Percentiles rank a stretch among this genome's conserved stretches.
phyloP scores from a whole-genome alignment of 768 basidiomycete species.

The Termitomyces sp. region DNA sequence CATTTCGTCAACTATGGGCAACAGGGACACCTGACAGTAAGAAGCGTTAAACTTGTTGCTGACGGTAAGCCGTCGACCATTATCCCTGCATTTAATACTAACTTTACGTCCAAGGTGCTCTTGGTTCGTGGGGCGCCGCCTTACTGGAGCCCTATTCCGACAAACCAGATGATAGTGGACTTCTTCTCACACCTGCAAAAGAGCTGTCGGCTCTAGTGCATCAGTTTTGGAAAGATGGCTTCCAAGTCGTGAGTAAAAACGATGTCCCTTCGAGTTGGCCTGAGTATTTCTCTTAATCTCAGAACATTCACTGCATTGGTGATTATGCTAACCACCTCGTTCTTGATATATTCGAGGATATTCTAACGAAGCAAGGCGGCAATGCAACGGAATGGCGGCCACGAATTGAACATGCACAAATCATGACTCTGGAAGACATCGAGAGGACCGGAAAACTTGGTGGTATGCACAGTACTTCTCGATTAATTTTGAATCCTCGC shows the following conservation, averaged over 20 bases:
- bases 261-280: neutral
- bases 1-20: constrained; percentile 55
- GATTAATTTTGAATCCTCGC: neutral
- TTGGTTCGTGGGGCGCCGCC: constrained; percentile 92
- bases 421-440: constrained; percentile 69
- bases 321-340: constrained; percentile 84
- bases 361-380: constrained; percentile 33
- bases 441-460: constrained; percentile 65
- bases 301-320: constrained; percentile 90
- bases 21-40: constrained; percentile 47
- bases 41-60: constrained; percentile 68
- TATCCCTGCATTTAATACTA: neutral
- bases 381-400: constrained; percentile 54
- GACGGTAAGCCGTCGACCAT: constrained; percentile 48
- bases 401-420: constrained; percentile 92
- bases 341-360: constrained; percentile 76
- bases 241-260: constrained; percentile 69
- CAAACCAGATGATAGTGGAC: constrained; percentile 62
- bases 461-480: constrained; percentile 36
- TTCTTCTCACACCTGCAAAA: constrained; percentile 57
- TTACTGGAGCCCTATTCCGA: constrained; percentile 82
- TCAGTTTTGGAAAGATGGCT: constrained; percentile 65
- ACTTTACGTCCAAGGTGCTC: constrained; percentile 49
- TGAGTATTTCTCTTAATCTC: neutral
- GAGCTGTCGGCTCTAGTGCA: constrained; percentile 48